Evolutionary conservation across 176 grass and related monocot genomes (phyloP).

Genomic region (Chrysopogon serrulatus): DNA sequence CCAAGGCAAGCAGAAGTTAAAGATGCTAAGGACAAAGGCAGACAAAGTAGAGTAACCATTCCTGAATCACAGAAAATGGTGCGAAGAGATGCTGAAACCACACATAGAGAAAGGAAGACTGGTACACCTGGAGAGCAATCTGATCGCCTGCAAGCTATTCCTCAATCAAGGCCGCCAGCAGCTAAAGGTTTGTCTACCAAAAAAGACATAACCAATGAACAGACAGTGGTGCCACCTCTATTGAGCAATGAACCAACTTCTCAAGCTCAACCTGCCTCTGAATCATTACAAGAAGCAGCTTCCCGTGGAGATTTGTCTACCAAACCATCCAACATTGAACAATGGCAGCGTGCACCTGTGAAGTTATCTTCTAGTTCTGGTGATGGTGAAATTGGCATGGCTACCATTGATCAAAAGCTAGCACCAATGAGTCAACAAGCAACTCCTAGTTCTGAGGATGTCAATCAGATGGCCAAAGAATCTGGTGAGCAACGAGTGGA

Average conservation of each 20-base stretch:
- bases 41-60: constrained; percentile 6
- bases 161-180: background rate
- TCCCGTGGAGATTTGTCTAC: background rate
- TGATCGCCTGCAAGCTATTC: background rate
- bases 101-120: constrained; percentile 15
- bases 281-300: background rate
- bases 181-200: background rate
- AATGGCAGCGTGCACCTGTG: constrained; percentile 10
- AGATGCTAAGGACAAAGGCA: constrained; percentile 9
- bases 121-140: background rate
- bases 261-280: background rate
- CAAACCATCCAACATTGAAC: constrained; percentile 15
- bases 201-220: constrained; percentile 1
- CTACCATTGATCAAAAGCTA: constrained; percentile 4
- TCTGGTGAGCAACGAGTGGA: background rate
- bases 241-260: constrained; percentile 2
- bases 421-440: constrained; percentile 1
- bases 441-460: too few species aligned
- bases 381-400: background rate
- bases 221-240: background rate
- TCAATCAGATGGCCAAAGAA: too few species aligned
- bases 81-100: background rate
- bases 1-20: constrained; percentile 12
- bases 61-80: constrained; percentile 13
- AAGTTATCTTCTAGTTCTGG: background rate